Conservation (phyloP, 1,284 basidiomycete genomes). For the Tilletia setariae region DNA sequence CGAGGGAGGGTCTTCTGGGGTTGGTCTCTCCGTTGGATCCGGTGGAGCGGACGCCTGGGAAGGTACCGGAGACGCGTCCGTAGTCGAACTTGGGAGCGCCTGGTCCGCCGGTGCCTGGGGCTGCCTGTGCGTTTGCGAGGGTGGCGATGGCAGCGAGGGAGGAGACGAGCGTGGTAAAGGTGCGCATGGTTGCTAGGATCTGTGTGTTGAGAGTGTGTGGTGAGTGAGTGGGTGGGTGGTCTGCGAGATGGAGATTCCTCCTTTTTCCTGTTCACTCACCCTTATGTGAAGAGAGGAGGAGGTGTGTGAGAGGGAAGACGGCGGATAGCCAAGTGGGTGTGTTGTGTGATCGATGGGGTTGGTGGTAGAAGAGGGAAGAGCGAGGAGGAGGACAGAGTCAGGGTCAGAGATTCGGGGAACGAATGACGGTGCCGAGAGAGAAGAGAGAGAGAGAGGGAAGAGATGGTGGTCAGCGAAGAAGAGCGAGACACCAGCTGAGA, state of each 20-base stretch:
- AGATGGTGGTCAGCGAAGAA: not conserved
- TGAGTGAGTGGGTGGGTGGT: not conserved
- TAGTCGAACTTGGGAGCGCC: constrained; percentile 62
- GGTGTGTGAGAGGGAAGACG: not conserved
- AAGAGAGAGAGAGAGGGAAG: not conserved
- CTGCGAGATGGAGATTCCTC: too few relatives aligned
- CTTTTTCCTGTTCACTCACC: not conserved
- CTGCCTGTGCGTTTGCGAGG: constrained; percentile 19
- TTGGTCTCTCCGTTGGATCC: constrained; percentile 45
- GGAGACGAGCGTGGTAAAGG: constrained; percentile 19
- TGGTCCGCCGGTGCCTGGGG: constrained; percentile 58
- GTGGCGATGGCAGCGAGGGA: constrained; percentile 23
- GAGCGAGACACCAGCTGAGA: too few relatives aligned
- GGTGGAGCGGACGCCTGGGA: constrained; percentile 39
- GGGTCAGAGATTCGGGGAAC: not conserved
- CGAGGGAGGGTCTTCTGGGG: constrained; percentile 38
- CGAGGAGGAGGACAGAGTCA: not conserved
- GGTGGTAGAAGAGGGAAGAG: not conserved
- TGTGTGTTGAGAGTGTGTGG: constrained; percentile 2
- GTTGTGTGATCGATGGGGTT: not conserved
- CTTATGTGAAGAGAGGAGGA: not conserved
- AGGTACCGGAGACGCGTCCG: constrained; percentile 38
- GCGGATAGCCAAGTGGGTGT: not conserved
- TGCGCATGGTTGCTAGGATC: constrained; percentile 15
- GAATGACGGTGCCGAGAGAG: not conserved